Base-by-base conservation (phyloP, 202 grass and related monocot species). In the Miscanthus sacchariflorus region DNA sequence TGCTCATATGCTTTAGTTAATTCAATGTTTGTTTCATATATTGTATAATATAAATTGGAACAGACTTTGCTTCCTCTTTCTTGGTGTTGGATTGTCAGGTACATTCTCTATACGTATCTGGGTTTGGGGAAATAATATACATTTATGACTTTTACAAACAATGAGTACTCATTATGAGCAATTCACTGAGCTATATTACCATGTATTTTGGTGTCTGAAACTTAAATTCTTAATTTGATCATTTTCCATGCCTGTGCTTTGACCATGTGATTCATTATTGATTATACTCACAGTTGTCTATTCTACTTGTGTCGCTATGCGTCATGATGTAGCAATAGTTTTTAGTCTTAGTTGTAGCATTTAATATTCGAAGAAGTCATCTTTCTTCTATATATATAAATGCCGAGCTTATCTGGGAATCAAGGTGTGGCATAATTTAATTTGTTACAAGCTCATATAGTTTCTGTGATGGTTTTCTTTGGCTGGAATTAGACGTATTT, bases 271-370 rank as follows among this genome's bases (percentile, higher is more conserved):
- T 87, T 15, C 68, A 84, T 44, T 67, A 73, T 67, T 56, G 58
- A 79, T 68, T 74, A 17, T 72, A 50, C 28, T 21, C 10, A 30
- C 49, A 74, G 0, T 46, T 36, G 25, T 56, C 67, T 27, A 15
- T 88, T 54, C 4, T 67, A 85, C 33, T 24, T 39, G 35, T 49
- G 38, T 11, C 21, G 8, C 48, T 80, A 79, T 52, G 18, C 3
- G 12, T 78, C 43, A 7, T 82, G 39, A 61, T 85, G 35, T 70
- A 63, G 68, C 68, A 64, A 75, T 65, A 69, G 59, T 49, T 83
- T 78, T 44, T 72, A 63, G 46, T 69, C 44, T 83, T 48, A 46
- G 17, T 76, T 79, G 7, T 35, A 40, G 5, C 48, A 25, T 17
- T 79, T 68, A 24, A 17, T 48, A 78, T 81, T 36, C 21, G 11